A percentile compares a stretch with the other conserved stretches of the same genome.
Evolutionary conservation across 768 basidiomycete species (phyloP).

Genomic region (Tulasnella calospora): DNA sequence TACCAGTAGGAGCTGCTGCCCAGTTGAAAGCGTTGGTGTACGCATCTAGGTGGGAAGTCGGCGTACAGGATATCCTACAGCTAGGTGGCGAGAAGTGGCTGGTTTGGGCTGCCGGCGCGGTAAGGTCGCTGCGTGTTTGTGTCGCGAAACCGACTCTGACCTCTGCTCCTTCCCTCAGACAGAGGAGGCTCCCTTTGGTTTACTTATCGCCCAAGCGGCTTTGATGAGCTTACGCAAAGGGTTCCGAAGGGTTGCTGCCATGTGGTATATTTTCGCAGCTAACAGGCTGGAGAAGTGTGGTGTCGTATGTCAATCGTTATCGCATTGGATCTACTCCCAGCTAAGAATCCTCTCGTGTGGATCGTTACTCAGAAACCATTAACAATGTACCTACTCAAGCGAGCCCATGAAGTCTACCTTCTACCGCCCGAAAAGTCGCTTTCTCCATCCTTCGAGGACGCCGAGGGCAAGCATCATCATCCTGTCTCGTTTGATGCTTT

Average conservation of each 20-base stretch:
- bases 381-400: constrained; percentile 74
- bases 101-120: constrained; percentile 77
- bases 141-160: neutral
- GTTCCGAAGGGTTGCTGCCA: constrained; percentile 53
- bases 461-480: constrained; percentile 49
- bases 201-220: constrained; percentile 78
- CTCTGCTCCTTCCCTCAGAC: constrained; percentile 46
- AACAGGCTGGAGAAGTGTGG: constrained; percentile 77
- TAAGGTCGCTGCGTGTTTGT: constrained; percentile 40
- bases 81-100: constrained; percentile 82
- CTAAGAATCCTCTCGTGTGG: neutral
- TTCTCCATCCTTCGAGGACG: constrained; percentile 78
- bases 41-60: constrained; percentile 73
- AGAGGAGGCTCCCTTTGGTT: constrained; percentile 74
- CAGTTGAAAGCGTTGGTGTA: constrained; percentile 64
- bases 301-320: constrained; percentile 52
- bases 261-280: constrained; percentile 76
- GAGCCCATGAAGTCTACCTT: constrained; percentile 60
- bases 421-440: constrained; percentile 50
- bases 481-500: constrained; percentile 56
- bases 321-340: neutral
- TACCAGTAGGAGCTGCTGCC: constrained; percentile 43
- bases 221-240: constrained; percentile 57
- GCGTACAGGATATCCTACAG: constrained; percentile 57
- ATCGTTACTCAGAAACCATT: constrained; percentile 62